Percentiles rank a stretch among this genome's conserved stretches.
Evolutionary conservation across 106 monocot genomes (phyloP).

Genomic region (Dendrobium catenatum): DNA sequence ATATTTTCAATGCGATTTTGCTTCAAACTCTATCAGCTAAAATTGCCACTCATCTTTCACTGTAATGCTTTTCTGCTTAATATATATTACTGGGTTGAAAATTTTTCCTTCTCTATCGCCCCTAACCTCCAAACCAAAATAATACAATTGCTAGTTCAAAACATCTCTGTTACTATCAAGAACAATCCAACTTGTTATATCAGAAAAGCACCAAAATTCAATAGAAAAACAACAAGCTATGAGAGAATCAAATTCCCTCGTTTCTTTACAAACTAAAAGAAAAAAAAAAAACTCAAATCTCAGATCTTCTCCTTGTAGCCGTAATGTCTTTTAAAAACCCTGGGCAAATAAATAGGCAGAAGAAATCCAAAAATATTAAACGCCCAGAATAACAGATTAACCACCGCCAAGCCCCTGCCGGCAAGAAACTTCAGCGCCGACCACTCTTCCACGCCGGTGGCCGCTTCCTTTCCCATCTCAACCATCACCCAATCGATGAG

Average conservation of each 20-base stretch:
- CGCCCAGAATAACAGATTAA: constrained; percentile 47
- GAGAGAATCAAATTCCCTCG: background rate
- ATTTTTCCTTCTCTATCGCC: no score
- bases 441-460: background rate
- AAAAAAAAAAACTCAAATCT: background rate
- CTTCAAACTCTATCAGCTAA: constrained; percentile 10
- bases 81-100: no score
- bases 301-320: background rate
- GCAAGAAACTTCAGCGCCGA: constrained; percentile 10
- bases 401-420: constrained; percentile 33
- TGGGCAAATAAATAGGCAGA: constrained; percentile 53
- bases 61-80: no score
- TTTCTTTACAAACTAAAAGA: background rate
- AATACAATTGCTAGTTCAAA: no score
- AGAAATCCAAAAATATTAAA: constrained; percentile 66
- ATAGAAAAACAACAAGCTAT: background rate
- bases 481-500: constrained; percentile 37
- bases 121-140: no score
- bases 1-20: no score
- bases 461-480: constrained; percentile 19
- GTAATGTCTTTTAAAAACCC: constrained; percentile 33
- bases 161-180: no score
- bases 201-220: background rate
- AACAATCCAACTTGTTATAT: no score
- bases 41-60: no score